Base-by-base conservation (phyloP, 495 filamentous ascomycete genomes). In the Pyronema domesticum region DNA sequence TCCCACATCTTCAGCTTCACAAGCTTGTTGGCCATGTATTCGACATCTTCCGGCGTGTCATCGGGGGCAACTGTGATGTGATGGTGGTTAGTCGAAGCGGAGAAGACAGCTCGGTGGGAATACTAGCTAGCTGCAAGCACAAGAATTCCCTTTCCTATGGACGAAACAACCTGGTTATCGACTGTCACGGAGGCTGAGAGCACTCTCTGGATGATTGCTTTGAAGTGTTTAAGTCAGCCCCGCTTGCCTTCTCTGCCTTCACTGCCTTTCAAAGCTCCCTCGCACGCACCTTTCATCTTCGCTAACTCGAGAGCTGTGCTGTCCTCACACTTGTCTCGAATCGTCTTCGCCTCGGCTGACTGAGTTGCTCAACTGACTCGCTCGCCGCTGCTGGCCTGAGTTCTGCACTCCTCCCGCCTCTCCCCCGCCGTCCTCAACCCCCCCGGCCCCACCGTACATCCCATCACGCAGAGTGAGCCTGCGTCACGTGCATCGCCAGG, bases 171-270 rank as follows among this genome's bases (percentile, higher is more conserved):
- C 62, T 93, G 73, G 55, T 82, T 80, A 65, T 96, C 89, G n/a
- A 99, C 87, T 8, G 86, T 93, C 63, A 99, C 93, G n/a, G 93
- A 95, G 53, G 93, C 93, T 15, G 91, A 96, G 51, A 89, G 81
- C 54, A 96, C 93, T 54, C 93, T 76, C 69, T 99, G 93, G 33
- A 99, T 75, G 55, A 99, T 86, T 46, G 87, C 91, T 98, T 10
- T 4, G 13, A 19, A 8, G 39, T 13, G 11, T 7, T 13, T 7
- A 13, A 42, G 39, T 42, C 39, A 30, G 23, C 23, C 23, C 23
- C 23, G 23, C 23, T 30, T 30, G 23, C 5, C 23, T 5, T 30
- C 23, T 30, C 5, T 5, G 23, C 23, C 23, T 5, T 30, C 23
- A 2, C 5, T 5, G 23, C 23, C 23, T 30, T 30, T 30, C 23